Evolutionary conservation across 192 early-diverging fungal genomes (phyloP).

Genomic region (Physocladia obscura): DNA sequence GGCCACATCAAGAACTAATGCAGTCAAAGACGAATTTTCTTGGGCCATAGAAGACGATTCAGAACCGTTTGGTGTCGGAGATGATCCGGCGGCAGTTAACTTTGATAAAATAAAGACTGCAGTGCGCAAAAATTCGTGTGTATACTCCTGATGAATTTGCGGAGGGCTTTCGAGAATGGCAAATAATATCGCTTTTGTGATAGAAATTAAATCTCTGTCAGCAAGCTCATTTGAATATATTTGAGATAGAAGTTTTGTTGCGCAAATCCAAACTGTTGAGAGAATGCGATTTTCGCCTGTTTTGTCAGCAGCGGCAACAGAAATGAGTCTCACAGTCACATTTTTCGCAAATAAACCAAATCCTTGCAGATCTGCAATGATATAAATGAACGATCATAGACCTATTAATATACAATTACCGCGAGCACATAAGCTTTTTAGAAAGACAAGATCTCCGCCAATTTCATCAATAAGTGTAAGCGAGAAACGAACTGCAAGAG

Average conservation of each 20-base stretch:
- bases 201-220: neutral
- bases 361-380: neutral
- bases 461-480: neutral
- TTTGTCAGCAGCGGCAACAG: neutral
- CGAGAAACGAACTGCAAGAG: neutral
- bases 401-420: neutral
- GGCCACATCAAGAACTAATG: neutral
- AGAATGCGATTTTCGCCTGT: neutral
- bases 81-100: neutral
- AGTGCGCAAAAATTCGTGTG: neutral
- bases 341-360: neutral
- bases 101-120: neutral
- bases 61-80: neutral
- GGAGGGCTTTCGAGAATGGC: conserved; percentile 11
- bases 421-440: neutral
- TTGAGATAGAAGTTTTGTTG: neutral
- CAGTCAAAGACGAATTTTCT: neutral
- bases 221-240: neutral
- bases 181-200: neutral
- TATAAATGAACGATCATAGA: neutral
- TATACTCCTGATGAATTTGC: neutral
- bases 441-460: neutral
- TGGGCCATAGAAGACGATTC: neutral
- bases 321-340: neutral
- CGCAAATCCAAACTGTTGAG: neutral